A percentile compares a stretch with the other conserved stretches of the same genome.
These are phyloP conservation scores for Astraeus odoratus DNA, from an alignment of 768 basidiomycete genomes.

Conservation along the genomic window DNA sequence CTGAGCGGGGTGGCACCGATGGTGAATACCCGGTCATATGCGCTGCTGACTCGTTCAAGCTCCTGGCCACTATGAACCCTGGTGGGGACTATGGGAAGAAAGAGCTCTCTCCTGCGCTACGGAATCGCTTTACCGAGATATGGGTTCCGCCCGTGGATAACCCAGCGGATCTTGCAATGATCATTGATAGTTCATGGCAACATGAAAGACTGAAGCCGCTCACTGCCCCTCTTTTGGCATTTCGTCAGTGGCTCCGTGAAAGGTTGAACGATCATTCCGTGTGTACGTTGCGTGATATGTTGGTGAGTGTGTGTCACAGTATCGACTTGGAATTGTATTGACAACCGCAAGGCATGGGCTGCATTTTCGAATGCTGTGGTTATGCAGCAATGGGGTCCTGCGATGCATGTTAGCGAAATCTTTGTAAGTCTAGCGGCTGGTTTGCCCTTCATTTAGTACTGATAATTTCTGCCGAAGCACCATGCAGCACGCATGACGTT, in stretches of 20 bases:
- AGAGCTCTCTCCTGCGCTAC: conserved; percentile 91
- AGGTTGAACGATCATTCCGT: conserved; percentile 57
- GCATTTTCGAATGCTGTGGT: conserved; percentile 70
- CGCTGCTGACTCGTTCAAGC: conserved; percentile 69
- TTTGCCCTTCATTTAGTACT: conserved; percentile 3
- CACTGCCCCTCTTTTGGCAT: conserved; percentile 64
- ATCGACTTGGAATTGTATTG: conserved; percentile 2
- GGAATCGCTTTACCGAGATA: conserved; percentile 98
- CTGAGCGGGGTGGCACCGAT: conserved; percentile 81
- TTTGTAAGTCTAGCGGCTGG: conserved; percentile 48
- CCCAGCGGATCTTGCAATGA: conserved; percentile 66
- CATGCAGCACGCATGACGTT: conserved; percentile 92
- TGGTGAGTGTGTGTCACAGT: conserved; percentile 44
- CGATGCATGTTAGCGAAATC: conserved; percentile 41
- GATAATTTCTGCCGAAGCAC: conserved; percentile 43
- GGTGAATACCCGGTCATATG: conserved; percentile 58
- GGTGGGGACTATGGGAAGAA: conserved; percentile 99
- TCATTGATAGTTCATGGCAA: conserved; percentile 67
- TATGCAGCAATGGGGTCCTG: conserved; percentile 19
- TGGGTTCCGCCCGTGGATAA: conserved; percentile 90
- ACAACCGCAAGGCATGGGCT: conserved; percentile 72
- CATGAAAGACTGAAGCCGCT: conserved; percentile 44
- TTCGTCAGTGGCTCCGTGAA: conserved; percentile 70
- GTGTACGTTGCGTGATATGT: conserved; percentile 77
- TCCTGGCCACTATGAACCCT: conserved; percentile 98